Evolutionary conservation across 2,329 filamentous ascomycete species (phyloP).

Genomic region (Tolypocladium sp.): DNA sequence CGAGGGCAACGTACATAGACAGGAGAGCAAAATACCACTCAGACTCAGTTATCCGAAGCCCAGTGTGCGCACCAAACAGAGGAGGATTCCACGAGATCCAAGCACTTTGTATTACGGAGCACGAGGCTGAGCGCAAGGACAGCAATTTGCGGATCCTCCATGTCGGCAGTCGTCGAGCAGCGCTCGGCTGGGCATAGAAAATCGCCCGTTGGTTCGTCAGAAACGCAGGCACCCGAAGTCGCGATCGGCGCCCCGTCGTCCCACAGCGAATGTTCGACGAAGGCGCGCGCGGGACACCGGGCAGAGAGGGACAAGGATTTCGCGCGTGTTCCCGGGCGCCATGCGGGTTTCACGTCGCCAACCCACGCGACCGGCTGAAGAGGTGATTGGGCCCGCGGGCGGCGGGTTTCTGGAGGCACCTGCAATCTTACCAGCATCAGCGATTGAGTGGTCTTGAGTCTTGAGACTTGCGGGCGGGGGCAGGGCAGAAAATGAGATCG

Average conservation of each 20-base stretch:
- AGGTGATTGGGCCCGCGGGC: background rate
- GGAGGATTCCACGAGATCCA: background rate
- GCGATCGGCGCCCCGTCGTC: too few relatives aligned
- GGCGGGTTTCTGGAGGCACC: background rate
- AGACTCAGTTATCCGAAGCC: too few relatives aligned
- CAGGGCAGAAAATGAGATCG: background rate
- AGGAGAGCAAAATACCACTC: background rate
- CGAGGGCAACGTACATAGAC: background rate
- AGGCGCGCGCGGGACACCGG: background rate
- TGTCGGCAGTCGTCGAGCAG: background rate
- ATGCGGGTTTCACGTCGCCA: background rate
- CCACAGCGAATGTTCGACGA: too few relatives aligned
- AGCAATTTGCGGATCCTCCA: background rate
- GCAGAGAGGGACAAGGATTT: background rate
- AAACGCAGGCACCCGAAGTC: background rate
- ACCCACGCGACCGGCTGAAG: background rate
- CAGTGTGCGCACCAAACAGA: too few relatives aligned
- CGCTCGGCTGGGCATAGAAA: background rate
- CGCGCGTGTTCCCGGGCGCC: background rate
- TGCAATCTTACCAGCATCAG: background rate
- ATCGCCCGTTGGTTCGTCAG: background rate
- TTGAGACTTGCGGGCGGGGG: background rate
- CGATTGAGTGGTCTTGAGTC: background rate
- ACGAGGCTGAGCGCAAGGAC: background rate
- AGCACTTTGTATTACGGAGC: background rate